Percentiles rank a stretch among this genome's conserved stretches.
Evolutionary conservation across 2,329 filamentous ascomycete genomes (phyloP).

Genomic region (Tolypocladium ophioglossoides): DNA sequence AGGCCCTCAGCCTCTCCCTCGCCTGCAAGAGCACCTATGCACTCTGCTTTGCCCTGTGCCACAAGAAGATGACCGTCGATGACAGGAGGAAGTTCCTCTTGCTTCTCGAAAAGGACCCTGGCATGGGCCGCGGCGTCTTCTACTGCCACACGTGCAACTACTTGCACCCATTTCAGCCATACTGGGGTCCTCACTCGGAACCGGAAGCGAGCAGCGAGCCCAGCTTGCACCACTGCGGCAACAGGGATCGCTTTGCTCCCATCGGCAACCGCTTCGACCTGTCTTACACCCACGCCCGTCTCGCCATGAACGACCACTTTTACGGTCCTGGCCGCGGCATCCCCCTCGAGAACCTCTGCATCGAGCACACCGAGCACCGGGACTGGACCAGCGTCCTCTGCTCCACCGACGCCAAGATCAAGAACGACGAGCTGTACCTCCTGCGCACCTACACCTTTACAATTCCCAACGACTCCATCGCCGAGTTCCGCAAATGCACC

Average conservation of each 20-base stretch:
- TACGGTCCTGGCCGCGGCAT: slow-evolving; percentile 11
- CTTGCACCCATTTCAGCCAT: slow-evolving; percentile 7
- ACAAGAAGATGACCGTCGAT: slow-evolving; percentile 1
- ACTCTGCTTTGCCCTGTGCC: neutral
- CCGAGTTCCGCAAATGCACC: slow-evolving; percentile 6
- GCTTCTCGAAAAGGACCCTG: slow-evolving; percentile 7
- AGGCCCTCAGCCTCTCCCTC: slow-evolving; percentile 7
- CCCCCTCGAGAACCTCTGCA: slow-evolving; percentile 7
- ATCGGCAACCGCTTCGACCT: slow-evolving; percentile 9
- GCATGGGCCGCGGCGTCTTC: slow-evolving; percentile 5
- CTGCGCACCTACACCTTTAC: slow-evolving; percentile 9
- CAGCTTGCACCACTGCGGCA: slow-evolving; percentile 2
- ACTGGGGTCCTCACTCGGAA: slow-evolving; percentile 5
- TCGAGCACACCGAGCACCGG: slow-evolving; percentile 6
- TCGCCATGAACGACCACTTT: slow-evolving; percentile 11
- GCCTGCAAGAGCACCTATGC: slow-evolving; percentile 6
- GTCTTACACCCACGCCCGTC: slow-evolving; percentile 9
- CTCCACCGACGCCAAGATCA: slow-evolving; percentile 8
- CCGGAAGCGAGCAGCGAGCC: neutral
- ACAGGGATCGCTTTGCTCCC: slow-evolving; percentile 9
- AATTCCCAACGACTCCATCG: slow-evolving; percentile 2
- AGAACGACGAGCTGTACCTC: slow-evolving; percentile 9
- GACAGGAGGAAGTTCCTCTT: slow-evolving; percentile 6
- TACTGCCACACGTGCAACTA: slow-evolving; percentile 10
- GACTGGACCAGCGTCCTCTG: slow-evolving; percentile 5